A percentile compares a stretch with the other conserved stretches of the same genome.
Conservation (phyloP, 1,284 basidiomycete species). For the Schizopora paradoxa region DNA sequence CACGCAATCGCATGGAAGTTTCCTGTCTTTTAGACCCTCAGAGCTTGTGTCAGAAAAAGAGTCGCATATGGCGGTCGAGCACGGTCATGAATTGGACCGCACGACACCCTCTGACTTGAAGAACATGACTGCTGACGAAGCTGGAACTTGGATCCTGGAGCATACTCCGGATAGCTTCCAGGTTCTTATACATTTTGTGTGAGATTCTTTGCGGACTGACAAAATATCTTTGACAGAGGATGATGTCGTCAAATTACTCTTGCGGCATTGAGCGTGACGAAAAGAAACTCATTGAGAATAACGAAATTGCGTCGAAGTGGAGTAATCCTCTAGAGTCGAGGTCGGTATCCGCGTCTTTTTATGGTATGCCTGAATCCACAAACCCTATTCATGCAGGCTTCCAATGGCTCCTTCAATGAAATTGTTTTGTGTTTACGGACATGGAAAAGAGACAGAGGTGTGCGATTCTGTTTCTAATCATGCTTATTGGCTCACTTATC, state of each 20-base stretch:
- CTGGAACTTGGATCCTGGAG: constrained; percentile 76
- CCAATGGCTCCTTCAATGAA: constrained; percentile 91
- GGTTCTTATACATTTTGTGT: constrained; percentile 33
- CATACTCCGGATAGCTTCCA: constrained; percentile 84
- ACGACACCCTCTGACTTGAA: constrained; percentile 28
- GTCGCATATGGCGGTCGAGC: constrained; percentile 17
- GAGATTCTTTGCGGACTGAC: not conserved
- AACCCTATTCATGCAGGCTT: constrained; percentile 40
- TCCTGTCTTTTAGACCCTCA: constrained; percentile 72
- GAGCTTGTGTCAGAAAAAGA: constrained; percentile 18
- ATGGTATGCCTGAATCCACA: constrained; percentile 3
- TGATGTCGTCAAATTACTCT: constrained; percentile 90
- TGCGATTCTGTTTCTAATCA: constrained; percentile 20
- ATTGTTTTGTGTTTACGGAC: constrained; percentile 91
- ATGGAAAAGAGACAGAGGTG: constrained; percentile 95
- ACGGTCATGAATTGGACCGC: constrained; percentile 28
- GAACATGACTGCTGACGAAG: constrained; percentile 81
- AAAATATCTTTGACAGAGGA: constrained; percentile 49
- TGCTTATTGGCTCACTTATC: constrained; percentile 2
- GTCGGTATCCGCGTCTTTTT: constrained; percentile 36
- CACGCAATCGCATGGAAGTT: constrained; percentile 71
- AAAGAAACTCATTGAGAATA: constrained; percentile 57
- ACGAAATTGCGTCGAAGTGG: constrained; percentile 79
- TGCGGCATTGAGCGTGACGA: constrained; percentile 85
- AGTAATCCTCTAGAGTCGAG: constrained; percentile 91